Evolutionary conservation across 257 asterid species (phyloP).

Genomic region (Phtheirospermum japonicum): DNA sequence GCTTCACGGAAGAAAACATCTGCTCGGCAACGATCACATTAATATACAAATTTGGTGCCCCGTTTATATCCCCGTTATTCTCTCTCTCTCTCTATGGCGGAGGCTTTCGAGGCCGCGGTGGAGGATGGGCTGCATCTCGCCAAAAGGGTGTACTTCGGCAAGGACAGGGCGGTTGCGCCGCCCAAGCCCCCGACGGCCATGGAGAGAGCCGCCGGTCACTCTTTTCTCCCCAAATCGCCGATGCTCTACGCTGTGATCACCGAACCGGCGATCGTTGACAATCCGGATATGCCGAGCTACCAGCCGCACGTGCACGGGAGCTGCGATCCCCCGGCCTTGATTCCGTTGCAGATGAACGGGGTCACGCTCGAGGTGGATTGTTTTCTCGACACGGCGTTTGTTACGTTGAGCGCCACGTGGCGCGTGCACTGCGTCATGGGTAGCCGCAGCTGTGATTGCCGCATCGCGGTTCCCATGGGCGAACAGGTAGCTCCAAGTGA

Average conservation of each 20-base stretch:
- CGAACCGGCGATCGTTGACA: constrained; percentile 82
- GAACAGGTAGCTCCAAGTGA: constrained; percentile 54
- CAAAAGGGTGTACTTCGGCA: constrained; percentile 77
- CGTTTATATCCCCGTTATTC: constrained; percentile 2
- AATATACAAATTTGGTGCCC: background rate
- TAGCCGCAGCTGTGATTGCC: constrained; percentile 71
- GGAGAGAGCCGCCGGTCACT: constrained; percentile 47
- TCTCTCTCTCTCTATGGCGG: constrained; percentile 48
- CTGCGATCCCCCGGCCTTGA: constrained; percentile 86
- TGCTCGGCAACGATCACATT: constrained; percentile 15
- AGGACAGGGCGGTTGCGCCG: constrained; percentile 83
- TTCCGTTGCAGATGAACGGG: constrained; percentile 88
- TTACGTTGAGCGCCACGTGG: constrained; percentile 71
- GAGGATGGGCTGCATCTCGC: constrained; percentile 87
- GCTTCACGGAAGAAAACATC: constrained; percentile 4
- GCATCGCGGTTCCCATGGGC: constrained; percentile 86
- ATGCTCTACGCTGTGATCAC: constrained; percentile 82
- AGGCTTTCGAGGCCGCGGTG: constrained; percentile 78
- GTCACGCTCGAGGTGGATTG: constrained; percentile 63
- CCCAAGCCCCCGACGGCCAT: constrained; percentile 62
- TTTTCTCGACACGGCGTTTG: constrained; percentile 67
- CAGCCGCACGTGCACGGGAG: constrained; percentile 98
- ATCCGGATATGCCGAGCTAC: constrained; percentile 94
- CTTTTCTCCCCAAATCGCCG: constrained; percentile 60
- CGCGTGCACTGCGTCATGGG: constrained; percentile 96